Percentiles rank a stretch among this genome's conserved stretches.
These are phyloP conservation scores for Coemansia sp. DNA, from an alignment of 192 early-diverging fungal genomes.

Conservation along the genomic window DNA sequence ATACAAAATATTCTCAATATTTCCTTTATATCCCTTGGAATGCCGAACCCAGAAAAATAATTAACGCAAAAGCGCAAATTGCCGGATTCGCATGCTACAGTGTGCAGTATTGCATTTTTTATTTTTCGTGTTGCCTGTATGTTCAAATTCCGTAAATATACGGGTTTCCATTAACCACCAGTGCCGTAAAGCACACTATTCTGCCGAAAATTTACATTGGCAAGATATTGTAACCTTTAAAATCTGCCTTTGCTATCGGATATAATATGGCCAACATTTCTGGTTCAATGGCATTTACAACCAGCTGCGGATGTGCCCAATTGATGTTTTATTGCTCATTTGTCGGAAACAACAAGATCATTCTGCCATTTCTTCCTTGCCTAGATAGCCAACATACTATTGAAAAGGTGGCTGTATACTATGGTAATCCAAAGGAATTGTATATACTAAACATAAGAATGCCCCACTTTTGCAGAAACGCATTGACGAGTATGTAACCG, in stretches of 20 bases:
- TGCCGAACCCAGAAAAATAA: not conserved
- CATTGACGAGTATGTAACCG: not conserved
- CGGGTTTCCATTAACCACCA: too few species aligned
- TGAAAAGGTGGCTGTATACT: not conserved
- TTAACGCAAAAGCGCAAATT: not conserved
- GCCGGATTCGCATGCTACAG: not conserved
- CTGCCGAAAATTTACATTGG: not conserved
- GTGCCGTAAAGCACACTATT: too few species aligned
- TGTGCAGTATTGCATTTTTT: not conserved
- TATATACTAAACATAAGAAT: constrained; percentile 2
- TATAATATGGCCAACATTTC: not conserved
- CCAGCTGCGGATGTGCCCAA: not conserved
- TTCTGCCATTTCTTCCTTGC: not conserved
- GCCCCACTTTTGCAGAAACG: not conserved
- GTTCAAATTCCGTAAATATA: not conserved
- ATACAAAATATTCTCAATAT: not conserved
- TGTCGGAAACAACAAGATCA: not conserved
- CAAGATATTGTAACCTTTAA: not conserved
- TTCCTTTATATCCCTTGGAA: not conserved
- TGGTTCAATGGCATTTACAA: not conserved
- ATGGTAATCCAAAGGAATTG: not conserved
- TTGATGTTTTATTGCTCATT: constrained; percentile 1
- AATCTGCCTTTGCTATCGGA: not conserved
- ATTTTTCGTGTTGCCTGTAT: not conserved
- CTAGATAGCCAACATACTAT: not conserved